Evolutionary conservation across 164 flowering plant genomes (phyloP).

Genomic region (Macadamia tetraphylla): DNA sequence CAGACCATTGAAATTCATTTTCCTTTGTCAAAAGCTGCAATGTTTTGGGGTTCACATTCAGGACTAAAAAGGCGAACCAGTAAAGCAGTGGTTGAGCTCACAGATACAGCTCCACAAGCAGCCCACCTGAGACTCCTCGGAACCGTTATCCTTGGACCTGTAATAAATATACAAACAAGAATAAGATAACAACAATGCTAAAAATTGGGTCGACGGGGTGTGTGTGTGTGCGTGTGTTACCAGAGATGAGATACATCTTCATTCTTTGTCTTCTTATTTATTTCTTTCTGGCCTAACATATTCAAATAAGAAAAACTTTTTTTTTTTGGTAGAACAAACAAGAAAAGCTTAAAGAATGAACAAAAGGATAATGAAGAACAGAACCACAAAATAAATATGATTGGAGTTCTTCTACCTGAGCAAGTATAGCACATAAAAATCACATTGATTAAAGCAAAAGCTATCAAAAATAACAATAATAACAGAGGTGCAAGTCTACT

Average conservation of each 20-base stretch:
- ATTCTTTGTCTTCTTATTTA: too few species aligned
- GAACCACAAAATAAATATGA: too few species aligned
- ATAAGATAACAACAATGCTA: neutral
- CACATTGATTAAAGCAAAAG: neutral
- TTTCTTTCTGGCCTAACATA: too few species aligned
- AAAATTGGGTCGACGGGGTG: too few species aligned
- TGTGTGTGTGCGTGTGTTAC: too few species aligned
- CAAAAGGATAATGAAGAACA: too few species aligned
- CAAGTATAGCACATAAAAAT: neutral
- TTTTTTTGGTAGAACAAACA: too few species aligned
- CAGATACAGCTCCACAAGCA: constrained; percentile 67
- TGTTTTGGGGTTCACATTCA: constrained; percentile 94
- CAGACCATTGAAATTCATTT: constrained; percentile 11
- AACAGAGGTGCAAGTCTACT: constrained; percentile 1
- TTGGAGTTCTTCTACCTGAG: too few species aligned
- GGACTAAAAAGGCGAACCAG: constrained; percentile 83
- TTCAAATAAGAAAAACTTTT: too few species aligned
- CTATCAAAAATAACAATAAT: neutral
- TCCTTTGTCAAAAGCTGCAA: constrained; percentile 74
- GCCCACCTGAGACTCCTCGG: constrained; percentile 85
- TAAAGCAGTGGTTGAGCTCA: constrained; percentile 60
- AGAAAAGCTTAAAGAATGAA: too few species aligned
- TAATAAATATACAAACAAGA: constrained; percentile 10
- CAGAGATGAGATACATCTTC: too few species aligned
- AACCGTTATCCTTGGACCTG: constrained; percentile 83